These are phyloP conservation scores for Diaporthe citrichinensis DNA, from an alignment of 2,329 filamentous ascomycete genomes.

Conservation along the genomic window DNA sequence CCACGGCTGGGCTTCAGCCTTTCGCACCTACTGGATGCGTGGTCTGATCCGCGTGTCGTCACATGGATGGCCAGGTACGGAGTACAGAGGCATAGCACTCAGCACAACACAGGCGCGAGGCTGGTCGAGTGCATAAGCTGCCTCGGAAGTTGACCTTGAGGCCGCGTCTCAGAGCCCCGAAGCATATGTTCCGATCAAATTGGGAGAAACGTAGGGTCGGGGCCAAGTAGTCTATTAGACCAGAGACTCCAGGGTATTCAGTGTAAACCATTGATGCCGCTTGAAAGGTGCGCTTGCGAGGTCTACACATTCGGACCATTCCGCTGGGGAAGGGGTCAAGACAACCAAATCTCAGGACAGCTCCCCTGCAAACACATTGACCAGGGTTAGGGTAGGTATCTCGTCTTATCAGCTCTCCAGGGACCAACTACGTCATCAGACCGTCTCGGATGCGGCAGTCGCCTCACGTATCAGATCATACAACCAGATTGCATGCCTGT, in stretches of 20 bases:
- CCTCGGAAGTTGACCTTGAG: not conserved
- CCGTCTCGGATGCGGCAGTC: not conserved
- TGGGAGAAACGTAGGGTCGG: too few species aligned
- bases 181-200: not conserved
- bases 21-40: not conserved
- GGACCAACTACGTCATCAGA: constrained; percentile 30
- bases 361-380: not conserved
- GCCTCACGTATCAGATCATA: not conserved
- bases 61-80: not conserved
- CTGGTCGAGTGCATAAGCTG: not conserved
- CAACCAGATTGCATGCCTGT: too few species aligned
- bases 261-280: not conserved
- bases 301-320: not conserved
- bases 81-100: not conserved
- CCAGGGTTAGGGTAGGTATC: constrained; percentile 11
- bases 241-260: not conserved
- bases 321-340: not conserved
- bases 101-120: not conserved
- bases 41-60: not conserved
- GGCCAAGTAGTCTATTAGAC: not conserved
- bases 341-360: not conserved
- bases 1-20: constrained; percentile 13
- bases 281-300: not conserved
- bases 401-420: not conserved
- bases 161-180: too few species aligned